These are phyloP conservation scores for Candolleomyces eurysporus DNA, from an alignment of 768 basidiomycete genomes.

Conservation along the genomic window DNA sequence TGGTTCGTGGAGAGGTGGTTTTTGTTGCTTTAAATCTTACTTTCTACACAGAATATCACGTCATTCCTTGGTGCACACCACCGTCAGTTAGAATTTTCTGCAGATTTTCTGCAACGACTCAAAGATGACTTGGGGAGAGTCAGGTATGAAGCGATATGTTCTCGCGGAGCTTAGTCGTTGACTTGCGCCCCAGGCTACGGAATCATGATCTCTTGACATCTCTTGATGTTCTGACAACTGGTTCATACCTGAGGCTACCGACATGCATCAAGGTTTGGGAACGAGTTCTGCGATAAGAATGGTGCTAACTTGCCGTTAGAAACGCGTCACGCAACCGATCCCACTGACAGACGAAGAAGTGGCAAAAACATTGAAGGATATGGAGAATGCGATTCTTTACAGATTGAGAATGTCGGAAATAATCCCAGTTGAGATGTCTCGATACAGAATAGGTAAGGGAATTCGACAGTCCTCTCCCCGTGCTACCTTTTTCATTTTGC, in stretches of 20 bases:
- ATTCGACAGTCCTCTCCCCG: slow-evolving; percentile 2
- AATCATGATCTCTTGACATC: slow-evolving; percentile 95
- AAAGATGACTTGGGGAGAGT: slow-evolving; percentile 30
- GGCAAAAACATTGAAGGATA: slow-evolving; percentile 58
- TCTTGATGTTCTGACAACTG: slow-evolving; percentile 82
- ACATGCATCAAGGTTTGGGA: slow-evolving; percentile 67
- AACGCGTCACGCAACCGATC: slow-evolving; percentile 62
- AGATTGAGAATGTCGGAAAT: slow-evolving; percentile 78
- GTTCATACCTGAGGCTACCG: slow-evolving; percentile 83
- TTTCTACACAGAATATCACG: slow-evolving; percentile 66
- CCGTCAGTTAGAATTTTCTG: slow-evolving; percentile 73
- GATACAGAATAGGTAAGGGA: slow-evolving; percentile 59
- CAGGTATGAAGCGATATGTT: slow-evolving; percentile 42
- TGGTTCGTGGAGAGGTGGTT: slow-evolving; percentile 44
- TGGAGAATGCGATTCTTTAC: slow-evolving; percentile 78
- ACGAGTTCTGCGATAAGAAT: slow-evolving; percentile 8
- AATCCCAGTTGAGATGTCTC: slow-evolving; percentile 78
- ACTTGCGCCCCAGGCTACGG: slow-evolving; percentile 55
- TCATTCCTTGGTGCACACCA: slow-evolving; percentile 86
- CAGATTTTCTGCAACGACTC: slow-evolving; percentile 20
- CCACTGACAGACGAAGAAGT: slow-evolving; percentile 70
- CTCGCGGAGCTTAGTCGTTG: background rate
- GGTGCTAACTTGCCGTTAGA: slow-evolving; percentile 40
- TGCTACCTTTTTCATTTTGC: slow-evolving; percentile 16
- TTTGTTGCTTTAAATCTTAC: background rate